Evolutionary conservation across 192 early-diverging fungal species (phyloP).

Genomic region (Phycomyces nitens): DNA sequence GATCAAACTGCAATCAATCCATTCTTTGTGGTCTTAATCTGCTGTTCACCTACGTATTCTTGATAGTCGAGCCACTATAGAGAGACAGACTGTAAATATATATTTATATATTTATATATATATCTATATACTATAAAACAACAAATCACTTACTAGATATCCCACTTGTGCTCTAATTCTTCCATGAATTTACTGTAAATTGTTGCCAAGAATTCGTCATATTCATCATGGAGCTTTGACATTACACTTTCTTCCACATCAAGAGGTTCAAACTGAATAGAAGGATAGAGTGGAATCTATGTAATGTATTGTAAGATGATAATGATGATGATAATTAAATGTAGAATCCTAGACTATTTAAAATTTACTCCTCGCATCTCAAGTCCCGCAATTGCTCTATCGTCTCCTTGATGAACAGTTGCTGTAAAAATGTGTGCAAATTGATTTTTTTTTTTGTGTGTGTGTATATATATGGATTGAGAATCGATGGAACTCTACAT

Average conservation of each 20-base stretch:
- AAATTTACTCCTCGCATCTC: no score
- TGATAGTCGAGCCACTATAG: conserved; percentile 10
- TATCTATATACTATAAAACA: no score
- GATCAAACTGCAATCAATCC: no score
- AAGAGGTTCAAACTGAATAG: conserved; percentile 4
- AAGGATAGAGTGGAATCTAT: conserved; percentile 13
- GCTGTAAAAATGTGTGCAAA: no score
- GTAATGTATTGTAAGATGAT: neutral
- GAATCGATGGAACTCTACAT: no score
- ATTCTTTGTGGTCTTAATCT: neutral
- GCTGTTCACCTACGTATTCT: conserved; percentile 7
- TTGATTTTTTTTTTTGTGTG: no score
- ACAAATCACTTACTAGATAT: neutral
- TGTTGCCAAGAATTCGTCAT: neutral
- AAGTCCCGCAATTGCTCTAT: no score
- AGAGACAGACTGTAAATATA: neutral
- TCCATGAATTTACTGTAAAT: neutral
- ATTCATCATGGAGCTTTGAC: neutral
- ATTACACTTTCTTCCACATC: neutral
- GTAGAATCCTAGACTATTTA: no score
- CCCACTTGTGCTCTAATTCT: conserved; percentile 1
- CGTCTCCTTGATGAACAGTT: no score
- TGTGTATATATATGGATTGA: no score
- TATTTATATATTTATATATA: no score
- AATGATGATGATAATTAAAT: neutral